Base-by-base conservation (phyloP, 345 rosid species). In the Lumnitzera littorea region DNA sequence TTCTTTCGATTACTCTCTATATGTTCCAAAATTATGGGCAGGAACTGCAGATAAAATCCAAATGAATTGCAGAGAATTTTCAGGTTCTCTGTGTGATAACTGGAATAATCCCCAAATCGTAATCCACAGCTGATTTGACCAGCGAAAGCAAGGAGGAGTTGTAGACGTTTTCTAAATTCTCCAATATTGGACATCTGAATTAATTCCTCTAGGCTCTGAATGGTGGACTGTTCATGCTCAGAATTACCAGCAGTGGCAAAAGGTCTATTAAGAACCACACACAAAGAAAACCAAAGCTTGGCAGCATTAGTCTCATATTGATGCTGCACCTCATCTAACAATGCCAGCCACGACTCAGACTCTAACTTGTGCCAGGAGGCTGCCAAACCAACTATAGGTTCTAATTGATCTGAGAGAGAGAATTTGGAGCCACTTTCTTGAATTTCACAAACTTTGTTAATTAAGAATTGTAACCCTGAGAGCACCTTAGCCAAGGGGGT, bases 271-370 rank as follows among this genome's bases (percentile, higher is more conserved):
- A 94, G 84, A 83, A 94, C 78, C 13, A 89, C 84, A 76, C 65
- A 86, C 63, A 94, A 80, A 57, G 97, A 95, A 80, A 94, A 89
- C 99, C 99, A 94, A 62, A 94, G 78, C 99, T 82, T 87, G 20
- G 80, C 80, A 66, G 97, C 97, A 74, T 79, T 90, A 27, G 58
- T 76, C 66, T 92, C 98, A 72, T 73, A 87, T 64, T 84, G 89
- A 64, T 78, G 79, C 69, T 84, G 87, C 74, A 89, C 96, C 67
- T 87, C 97, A 76, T 92, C 84, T 29, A 92, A 84, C 86, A 92
- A 72, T 11, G 78, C 80, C 48, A 97, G 91, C 96, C 96, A 87
- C 16, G 84, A 76, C 55, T 85, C 95, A 60, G 81, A 80, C 70
- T 92, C 98, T 82, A 87, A 63, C 78, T 79, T 85, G 77, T 92